Conservation (phyloP, 148 eudicot genomes). For the Bassia scoparia region DNA sequence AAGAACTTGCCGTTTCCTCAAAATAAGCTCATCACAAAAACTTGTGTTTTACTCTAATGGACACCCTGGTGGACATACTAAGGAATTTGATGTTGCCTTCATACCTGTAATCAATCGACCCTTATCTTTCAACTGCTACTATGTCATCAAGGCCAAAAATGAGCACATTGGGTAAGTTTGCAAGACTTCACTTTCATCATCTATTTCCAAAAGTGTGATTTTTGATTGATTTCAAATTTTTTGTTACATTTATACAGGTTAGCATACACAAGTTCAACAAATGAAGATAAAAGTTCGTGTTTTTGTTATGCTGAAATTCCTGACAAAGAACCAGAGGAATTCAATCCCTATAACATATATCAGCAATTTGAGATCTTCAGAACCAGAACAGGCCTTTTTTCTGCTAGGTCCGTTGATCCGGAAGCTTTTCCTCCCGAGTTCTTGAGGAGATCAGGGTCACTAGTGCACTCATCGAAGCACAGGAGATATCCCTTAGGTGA, state of each 20-base stretch:
- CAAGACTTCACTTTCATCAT: no score
- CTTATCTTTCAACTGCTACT: constrained; percentile 40
- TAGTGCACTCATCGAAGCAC: constrained; percentile 19
- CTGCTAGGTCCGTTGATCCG: constrained; percentile 31
- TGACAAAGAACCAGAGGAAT: constrained; percentile 33
- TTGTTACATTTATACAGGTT: neutral
- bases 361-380: constrained; percentile 44
- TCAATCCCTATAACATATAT: constrained; percentile 33
- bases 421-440: constrained; percentile 42
- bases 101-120: constrained; percentile 53
- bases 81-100: constrained; percentile 8
- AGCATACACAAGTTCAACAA: constrained; percentile 16
- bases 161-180: constrained; percentile 42
- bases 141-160: constrained; percentile 29
- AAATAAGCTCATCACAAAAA: constrained; percentile 38
- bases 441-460: constrained; percentile 38
- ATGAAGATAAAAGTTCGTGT: constrained; percentile 29
- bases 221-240: no score
- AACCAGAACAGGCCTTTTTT: neutral
- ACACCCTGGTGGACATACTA: neutral
- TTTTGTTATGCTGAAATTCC: constrained; percentile 22
- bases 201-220: no score
- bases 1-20: constrained; percentile 56
- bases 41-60: neutral
- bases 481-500: constrained; percentile 25